Percentiles rank a stretch among this genome's conserved stretches.
Conservation (phyloP, 768 basidiomycete genomes). For the Sarcodon aspratus region DNA sequence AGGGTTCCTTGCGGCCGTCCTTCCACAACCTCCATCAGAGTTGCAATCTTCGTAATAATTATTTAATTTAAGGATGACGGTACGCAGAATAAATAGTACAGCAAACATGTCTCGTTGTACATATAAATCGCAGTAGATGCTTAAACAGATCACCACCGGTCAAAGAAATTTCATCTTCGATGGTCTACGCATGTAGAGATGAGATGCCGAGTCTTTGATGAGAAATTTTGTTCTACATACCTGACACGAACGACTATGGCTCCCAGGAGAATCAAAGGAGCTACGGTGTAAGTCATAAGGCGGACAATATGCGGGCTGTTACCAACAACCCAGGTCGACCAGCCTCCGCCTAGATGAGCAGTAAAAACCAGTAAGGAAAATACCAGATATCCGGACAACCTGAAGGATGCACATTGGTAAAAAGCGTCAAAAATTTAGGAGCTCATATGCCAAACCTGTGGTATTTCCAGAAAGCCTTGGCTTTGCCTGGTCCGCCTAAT, state of each 20-base stretch:
- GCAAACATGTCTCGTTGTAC: too few species aligned
- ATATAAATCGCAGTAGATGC: slow-evolving; percentile 6
- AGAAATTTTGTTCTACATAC: slow-evolving; percentile 11
- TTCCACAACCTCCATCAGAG: slow-evolving; percentile 24
- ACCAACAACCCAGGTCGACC: slow-evolving; percentile 46
- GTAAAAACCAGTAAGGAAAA: slow-evolving; percentile 51
- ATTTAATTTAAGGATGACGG: background rate
- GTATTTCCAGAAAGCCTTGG: slow-evolving; percentile 76
- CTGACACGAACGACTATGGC: slow-evolving; percentile 40
- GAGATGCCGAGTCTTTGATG: slow-evolving; percentile 2
- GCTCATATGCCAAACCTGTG: slow-evolving; percentile 38
- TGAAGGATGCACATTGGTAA: slow-evolving; percentile 12
- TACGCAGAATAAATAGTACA: too few species aligned
- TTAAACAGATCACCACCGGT: background rate
- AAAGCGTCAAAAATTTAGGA: slow-evolving; percentile 1
- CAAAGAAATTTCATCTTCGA: slow-evolving; percentile 58
- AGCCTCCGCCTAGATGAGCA: slow-evolving; percentile 57
- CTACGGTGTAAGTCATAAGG: slow-evolving; percentile 41
- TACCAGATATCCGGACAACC: slow-evolving; percentile 65
- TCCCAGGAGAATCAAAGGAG: slow-evolving; percentile 34
- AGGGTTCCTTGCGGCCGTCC: slow-evolving; percentile 70
- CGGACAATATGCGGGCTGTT: slow-evolving; percentile 28
- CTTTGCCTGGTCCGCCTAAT: slow-evolving; percentile 63
- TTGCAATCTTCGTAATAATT: background rate
- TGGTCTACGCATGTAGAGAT: slow-evolving; percentile 20